phyloP scores from a whole-genome alignment of 179 eudicot species.

The Corrigiola litoralis region DNA sequence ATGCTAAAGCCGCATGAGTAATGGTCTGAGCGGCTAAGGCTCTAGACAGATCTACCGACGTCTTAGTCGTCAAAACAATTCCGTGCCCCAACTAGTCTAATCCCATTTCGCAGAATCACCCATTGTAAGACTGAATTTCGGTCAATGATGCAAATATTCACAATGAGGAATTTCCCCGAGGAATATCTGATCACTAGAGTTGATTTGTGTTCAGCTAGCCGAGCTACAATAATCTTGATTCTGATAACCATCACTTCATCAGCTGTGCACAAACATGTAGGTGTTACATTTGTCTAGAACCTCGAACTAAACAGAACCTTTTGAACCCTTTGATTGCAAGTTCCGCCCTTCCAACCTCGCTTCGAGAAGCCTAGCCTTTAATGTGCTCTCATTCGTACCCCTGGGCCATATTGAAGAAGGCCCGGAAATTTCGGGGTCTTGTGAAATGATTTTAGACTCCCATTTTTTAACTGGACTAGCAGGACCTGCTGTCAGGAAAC shows the following conservation, averaged over 20 bases:
- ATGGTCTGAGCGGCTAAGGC: too few species aligned
- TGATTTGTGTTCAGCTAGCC: neutral
- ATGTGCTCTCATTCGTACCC: conserved; percentile 48
- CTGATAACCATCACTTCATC: too few species aligned
- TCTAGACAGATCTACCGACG: too few species aligned
- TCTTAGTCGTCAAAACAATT: too few species aligned
- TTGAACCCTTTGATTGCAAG: conserved; percentile 45
- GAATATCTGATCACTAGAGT: neutral
- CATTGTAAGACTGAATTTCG: neutral
- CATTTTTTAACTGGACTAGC: conserved; percentile 47
- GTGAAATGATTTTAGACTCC: conserved; percentile 41
- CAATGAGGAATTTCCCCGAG: conserved; percentile 1
- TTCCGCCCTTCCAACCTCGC: conserved; percentile 70
- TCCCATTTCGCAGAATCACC: neutral
- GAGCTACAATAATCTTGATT: neutral
- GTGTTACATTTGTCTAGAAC: neutral
- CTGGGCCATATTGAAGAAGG: conserved; percentile 50
- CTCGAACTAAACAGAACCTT: conserved; percentile 23
- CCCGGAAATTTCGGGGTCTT: conserved; percentile 42
- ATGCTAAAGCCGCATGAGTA: too few species aligned
- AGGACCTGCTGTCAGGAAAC: conserved; percentile 26
- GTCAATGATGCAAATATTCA: conserved; percentile 16
- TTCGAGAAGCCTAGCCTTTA: conserved; percentile 81
- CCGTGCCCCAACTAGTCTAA: too few species aligned
- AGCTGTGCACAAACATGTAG: conserved; percentile 15